These are phyloP conservation scores for Nothophaeocryptopus gaeumannii DNA, from an alignment of 2,329 filamentous ascomycete genomes.

Conservation along the genomic window DNA sequence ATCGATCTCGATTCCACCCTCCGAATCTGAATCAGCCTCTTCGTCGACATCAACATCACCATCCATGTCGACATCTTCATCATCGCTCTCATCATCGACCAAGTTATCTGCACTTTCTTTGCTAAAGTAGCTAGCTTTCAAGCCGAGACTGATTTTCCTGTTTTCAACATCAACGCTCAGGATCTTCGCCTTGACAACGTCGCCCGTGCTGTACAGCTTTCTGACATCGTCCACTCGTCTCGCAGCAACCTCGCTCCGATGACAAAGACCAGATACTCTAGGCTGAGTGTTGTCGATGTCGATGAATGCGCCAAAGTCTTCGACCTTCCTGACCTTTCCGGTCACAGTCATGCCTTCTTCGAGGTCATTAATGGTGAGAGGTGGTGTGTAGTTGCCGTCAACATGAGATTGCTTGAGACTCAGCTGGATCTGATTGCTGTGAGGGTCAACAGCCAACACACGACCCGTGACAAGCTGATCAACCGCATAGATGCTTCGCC, in stretches of 20 bases:
- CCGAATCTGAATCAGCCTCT: conserved; percentile 17
- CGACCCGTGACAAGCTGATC: conserved; percentile 90
- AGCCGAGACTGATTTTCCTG: conserved; percentile 78
- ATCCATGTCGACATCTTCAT: conserved; percentile 30
- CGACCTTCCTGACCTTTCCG: conserved; percentile 87
- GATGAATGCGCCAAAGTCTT: conserved; percentile 93
- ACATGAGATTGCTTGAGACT: conserved; percentile 83
- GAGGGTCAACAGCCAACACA: conserved; percentile 67
- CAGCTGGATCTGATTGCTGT: conserved; percentile 72
- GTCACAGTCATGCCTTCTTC: conserved; percentile 77
- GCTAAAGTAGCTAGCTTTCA: conserved; percentile 90
- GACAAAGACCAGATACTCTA: conserved; percentile 90
- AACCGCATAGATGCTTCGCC: conserved; percentile 83
- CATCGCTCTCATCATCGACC: conserved; percentile 39
- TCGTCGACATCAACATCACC: conserved; percentile 28
- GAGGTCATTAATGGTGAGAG: conserved; percentile 72
- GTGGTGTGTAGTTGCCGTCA: conserved; percentile 72
- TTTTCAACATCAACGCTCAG: conserved; percentile 72
- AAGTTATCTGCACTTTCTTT: conserved; percentile 52
- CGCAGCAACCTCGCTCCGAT: conserved; percentile 88
- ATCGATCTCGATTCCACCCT: conserved; percentile 35
- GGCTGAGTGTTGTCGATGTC: conserved; percentile 74
- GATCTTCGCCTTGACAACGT: conserved; percentile 88
- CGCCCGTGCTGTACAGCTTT: conserved; percentile 85
- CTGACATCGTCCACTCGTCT: conserved; percentile 77